A percentile compares a stretch with the other conserved stretches of the same genome.
Evolutionary conservation across 2,329 filamentous ascomycete species (phyloP).

Genomic region (Emydomyces testavorans): DNA sequence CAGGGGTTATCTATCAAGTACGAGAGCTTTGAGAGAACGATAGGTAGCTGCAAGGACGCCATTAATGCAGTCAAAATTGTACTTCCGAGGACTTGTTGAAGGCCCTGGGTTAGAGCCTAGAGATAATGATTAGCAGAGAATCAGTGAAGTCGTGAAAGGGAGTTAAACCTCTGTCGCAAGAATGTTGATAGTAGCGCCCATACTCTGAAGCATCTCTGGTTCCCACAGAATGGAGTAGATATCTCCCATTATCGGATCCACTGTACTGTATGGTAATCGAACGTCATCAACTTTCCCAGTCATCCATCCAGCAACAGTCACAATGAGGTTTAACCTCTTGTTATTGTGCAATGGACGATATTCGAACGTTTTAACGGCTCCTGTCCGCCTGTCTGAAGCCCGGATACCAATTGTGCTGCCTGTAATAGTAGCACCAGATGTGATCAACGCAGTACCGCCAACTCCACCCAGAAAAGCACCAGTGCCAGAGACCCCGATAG

Average conservation of each 20-base stretch:
- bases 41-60: conserved; percentile 82
- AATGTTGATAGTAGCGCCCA: conserved; percentile 98
- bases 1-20: conserved; percentile 98
- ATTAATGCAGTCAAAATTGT: conserved; percentile 82
- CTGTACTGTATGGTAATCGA: conserved; percentile 84
- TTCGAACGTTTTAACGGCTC: conserved; percentile 90
- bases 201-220: conserved; percentile 92
- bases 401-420: conserved; percentile 76
- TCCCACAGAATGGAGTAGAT: conserved; percentile 97
- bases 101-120: conserved; percentile 82
- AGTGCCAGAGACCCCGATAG: conserved; percentile 84
- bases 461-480: conserved; percentile 80
- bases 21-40: conserved; percentile 82
- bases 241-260: conserved; percentile 96
- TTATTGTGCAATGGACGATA: conserved; percentile 96
- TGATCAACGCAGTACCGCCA: conserved; percentile 87
- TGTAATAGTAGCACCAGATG: conserved; percentile 73
- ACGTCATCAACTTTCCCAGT: conserved; percentile 96
- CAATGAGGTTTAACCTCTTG: conserved; percentile 88
- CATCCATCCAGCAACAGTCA: conserved; percentile 96
- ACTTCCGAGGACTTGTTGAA: conserved; percentile 87
- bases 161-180: conserved; percentile 75
- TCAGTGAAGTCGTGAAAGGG: background rate
- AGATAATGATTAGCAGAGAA: conserved; percentile 18
- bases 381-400: conserved; percentile 77